A percentile compares a stretch with the other conserved stretches of the same genome.
Conservation (phyloP, 345 rosid genomes). For the Adansonia digitata region DNA sequence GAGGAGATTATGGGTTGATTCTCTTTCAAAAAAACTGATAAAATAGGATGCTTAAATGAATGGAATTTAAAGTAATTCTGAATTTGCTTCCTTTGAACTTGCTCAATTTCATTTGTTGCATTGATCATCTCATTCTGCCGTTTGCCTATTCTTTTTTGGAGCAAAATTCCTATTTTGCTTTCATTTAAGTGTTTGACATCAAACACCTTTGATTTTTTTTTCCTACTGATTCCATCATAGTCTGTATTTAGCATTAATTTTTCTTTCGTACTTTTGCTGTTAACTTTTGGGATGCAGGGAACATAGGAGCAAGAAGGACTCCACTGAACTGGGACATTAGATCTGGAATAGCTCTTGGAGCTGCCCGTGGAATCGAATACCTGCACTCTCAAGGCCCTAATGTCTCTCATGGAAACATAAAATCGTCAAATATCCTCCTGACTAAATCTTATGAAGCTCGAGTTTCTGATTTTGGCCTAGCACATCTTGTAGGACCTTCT, state of each 20-base stretch:
- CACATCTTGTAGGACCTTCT: constrained; percentile 66
- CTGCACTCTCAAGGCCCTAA: constrained; percentile 70
- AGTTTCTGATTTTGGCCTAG: constrained; percentile 82
- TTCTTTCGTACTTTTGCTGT: too few species aligned
- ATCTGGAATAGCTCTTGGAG: constrained; percentile 71
- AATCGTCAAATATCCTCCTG: constrained; percentile 82
- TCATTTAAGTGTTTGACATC: too few species aligned
- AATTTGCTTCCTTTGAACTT: not conserved
- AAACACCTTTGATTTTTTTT: not conserved
- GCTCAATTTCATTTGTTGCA: not conserved
- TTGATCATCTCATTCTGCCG: not conserved
- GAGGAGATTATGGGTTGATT: not conserved
- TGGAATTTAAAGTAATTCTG: not conserved
- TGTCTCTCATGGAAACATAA: constrained; percentile 82
- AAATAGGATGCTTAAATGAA: not conserved
- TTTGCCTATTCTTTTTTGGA: not conserved
- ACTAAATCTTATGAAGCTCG: constrained; percentile 64
- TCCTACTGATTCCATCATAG: not conserved
- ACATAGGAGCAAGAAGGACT: constrained; percentile 81
- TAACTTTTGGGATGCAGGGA: too few species aligned
- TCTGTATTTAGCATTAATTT: too few species aligned
- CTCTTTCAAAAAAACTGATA: not conserved
- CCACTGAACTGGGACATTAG: constrained; percentile 81
- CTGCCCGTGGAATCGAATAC: constrained; percentile 76
- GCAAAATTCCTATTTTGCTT: not conserved